Evolutionary conservation across 2,329 filamentous ascomycete species (phyloP).

Genomic region (Fusarium fracticaudum): DNA sequence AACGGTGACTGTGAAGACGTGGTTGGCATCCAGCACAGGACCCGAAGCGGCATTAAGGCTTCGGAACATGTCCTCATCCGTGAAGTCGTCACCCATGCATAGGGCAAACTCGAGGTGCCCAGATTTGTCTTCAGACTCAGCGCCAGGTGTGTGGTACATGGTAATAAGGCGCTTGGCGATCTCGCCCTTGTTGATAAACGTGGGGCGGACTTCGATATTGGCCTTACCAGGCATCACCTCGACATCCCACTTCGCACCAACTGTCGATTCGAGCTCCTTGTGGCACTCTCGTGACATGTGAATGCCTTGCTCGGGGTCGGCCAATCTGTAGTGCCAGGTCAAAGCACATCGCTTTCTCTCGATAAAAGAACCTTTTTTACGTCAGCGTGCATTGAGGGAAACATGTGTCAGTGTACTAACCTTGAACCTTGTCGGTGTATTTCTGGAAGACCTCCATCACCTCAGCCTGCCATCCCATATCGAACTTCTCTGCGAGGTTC

Average conservation of each 20-base stretch:
- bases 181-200: slow-evolving; percentile 97
- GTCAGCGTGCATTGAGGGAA: slow-evolving; percentile 2
- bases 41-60: slow-evolving; percentile 71
- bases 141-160: slow-evolving; percentile 69
- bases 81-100: slow-evolving; percentile 94
- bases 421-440: slow-evolving; percentile 87
- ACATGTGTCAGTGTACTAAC: slow-evolving; percentile 56
- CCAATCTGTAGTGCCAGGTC: slow-evolving; percentile 96
- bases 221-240: slow-evolving; percentile 98
- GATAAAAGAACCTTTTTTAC: slow-evolving; percentile 79
- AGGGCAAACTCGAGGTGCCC: slow-evolving; percentile 83
- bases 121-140: slow-evolving; percentile 55
- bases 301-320: slow-evolving; percentile 84
- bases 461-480: slow-evolving; percentile 93
- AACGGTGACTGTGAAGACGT: slow-evolving; percentile 91
- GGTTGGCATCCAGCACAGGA: slow-evolving; percentile 63
- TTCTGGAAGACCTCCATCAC: slow-evolving; percentile 86
- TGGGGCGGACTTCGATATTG: slow-evolving; percentile 95
- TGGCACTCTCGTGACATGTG: slow-evolving; percentile 85
- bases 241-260: slow-evolving; percentile 84
- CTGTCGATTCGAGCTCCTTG: slow-evolving; percentile 79
- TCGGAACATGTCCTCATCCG: slow-evolving; percentile 97
- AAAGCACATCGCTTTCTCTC: slow-evolving; percentile 94
- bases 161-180: slow-evolving; percentile 86
- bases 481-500: slow-evolving; percentile 84